phyloP scores from a whole-genome alignment of 2,329 filamentous ascomycete genomes.

The Furcasterigmium sp. region DNA sequence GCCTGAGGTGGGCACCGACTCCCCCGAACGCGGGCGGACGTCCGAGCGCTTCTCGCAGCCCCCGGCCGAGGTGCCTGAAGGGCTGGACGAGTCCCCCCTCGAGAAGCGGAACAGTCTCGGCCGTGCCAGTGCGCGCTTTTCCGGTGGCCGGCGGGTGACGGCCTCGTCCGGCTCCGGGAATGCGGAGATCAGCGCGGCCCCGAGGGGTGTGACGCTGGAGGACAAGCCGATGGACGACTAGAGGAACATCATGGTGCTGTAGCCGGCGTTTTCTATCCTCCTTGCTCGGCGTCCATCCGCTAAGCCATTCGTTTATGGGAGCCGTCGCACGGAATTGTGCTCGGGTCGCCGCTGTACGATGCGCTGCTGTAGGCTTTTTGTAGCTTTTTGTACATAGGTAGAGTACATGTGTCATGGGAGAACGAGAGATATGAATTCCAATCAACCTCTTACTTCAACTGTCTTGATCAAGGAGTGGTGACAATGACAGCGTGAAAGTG shows the following conservation, averaged over 20 bases:
- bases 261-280: slow-evolving; percentile 12
- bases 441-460: too few species aligned
- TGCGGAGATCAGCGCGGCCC: slow-evolving; percentile 11
- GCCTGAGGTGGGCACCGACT: slow-evolving; percentile 49
- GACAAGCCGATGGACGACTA: slow-evolving; percentile 49
- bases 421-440: neutral
- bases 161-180: slow-evolving; percentile 19
- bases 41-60: slow-evolving; percentile 1
- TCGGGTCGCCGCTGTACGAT: neutral
- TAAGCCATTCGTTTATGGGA: slow-evolving; percentile 1
- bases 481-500: too few species aligned
- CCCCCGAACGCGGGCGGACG: slow-evolving; percentile 15
- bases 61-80: slow-evolving; percentile 18
- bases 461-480: too few species aligned
- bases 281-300: slow-evolving; percentile 1
- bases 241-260: neutral
- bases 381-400: neutral
- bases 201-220: slow-evolving; percentile 44
- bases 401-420: neutral
- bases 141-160: slow-evolving; percentile 43
- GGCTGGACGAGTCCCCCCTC: slow-evolving; percentile 22
- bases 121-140: slow-evolving; percentile 47
- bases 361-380: neutral
- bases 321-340: neutral
- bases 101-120: slow-evolving; percentile 63